phyloP scores from a whole-genome alignment of 495 filamentous ascomycete species.

The Penicillium argentinense region DNA sequence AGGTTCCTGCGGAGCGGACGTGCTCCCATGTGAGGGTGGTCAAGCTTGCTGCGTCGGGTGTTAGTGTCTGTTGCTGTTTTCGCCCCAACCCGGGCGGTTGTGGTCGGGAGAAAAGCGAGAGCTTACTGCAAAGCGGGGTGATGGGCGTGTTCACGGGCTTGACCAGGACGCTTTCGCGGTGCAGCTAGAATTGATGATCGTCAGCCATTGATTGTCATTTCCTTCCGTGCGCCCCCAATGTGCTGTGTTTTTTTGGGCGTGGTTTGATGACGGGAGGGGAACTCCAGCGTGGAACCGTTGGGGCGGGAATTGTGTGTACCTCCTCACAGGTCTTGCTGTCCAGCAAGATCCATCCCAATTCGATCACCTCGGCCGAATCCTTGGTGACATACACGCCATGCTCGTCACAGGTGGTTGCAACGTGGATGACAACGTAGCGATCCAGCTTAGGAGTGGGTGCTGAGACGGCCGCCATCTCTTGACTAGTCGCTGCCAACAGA shows the following conservation, averaged over 20 bases:
- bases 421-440: constrained; percentile 95
- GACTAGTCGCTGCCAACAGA: constrained; percentile 30
- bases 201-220: background rate
- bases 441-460: constrained; percentile 69
- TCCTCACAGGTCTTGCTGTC: constrained; percentile 90
- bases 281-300: constrained; percentile 14
- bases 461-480: constrained; percentile 51
- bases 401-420: constrained; percentile 98
- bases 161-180: constrained; percentile 93
- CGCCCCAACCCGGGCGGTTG: too few relatives aligned
- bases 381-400: constrained; percentile 99
- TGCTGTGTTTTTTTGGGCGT: background rate
- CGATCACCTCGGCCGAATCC: constrained; percentile 98
- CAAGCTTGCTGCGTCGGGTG: constrained; percentile 70
- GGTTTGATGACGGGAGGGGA: constrained; percentile 2
- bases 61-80: constrained; percentile 23
- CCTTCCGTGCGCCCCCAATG: background rate
- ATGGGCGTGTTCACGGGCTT: constrained; percentile 98
- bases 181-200: constrained; percentile 57
- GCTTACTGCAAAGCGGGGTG: constrained; percentile 96
- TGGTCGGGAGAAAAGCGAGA: constrained; percentile 8
- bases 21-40: constrained; percentile 99
- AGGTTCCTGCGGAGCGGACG: constrained; percentile 92
- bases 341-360: constrained; percentile 95
- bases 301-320: constrained; percentile 55